Base-by-base conservation (phyloP, 768 basidiomycete species). In the Lactarius akahatsu region DNA sequence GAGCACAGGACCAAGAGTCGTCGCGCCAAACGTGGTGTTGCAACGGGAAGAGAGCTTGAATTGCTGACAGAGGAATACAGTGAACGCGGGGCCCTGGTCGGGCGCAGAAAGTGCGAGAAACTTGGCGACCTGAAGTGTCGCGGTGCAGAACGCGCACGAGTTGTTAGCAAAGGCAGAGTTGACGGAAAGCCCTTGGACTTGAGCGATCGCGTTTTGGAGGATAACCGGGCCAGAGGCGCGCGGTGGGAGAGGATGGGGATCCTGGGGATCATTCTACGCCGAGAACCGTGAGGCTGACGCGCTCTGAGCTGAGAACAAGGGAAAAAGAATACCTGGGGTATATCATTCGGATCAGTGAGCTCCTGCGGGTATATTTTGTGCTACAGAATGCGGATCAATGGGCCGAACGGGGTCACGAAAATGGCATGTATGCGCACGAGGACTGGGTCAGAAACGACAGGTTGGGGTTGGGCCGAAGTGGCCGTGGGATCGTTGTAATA, bases 401-500 rank as follows among this genome's bases (percentile, higher is more conserved):
- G 7, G 47, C 41, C 5, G 64, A 55, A 47, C 5, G 52, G 38
- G 41, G 1, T 58, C 32, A 34, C 16, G 5, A 43, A 43, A 32
- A 13, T 7, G 8, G 32, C 11, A 36, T 43, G 26, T 38, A 45
- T 56, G 57, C 74, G 63, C 68, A 89, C 90, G 32, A 82, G 81
- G 38, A 90, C 83, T 10, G 88, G 86, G 73, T 92, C 90, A 16
- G 88, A 84, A 43, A 92, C 82, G 65, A 90, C 81, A n/a, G 90
- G 90, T 75, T 92, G 90, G 4, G 85, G 85, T 73, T 92, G 90
- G 0, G 81, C 84, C 15, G 83, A 82, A 2, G 90, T 91, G 38
- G 84, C 86, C 1, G 88, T 91, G 38, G 90, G 89, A 69, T 82
- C 76, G 74, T 90, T 91, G 77, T 86, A 90, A 74, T 91, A 92